phyloP scores from a whole-genome alignment of 768 basidiomycete species.

The Boletus bicolor region DNA sequence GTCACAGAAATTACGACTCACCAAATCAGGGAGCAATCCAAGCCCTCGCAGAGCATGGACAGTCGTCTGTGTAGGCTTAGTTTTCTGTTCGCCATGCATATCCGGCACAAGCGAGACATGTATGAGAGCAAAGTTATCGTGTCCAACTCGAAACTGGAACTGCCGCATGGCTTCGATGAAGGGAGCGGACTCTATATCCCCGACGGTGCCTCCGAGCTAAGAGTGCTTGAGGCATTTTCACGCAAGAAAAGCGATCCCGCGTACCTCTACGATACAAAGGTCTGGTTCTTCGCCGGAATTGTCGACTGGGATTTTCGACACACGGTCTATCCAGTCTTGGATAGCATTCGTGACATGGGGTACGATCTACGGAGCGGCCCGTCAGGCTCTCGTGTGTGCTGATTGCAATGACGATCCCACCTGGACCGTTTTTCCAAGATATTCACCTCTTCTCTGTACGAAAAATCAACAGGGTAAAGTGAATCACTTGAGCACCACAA shows the following conservation, averaged over 20 bases:
- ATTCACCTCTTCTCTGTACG: conserved; percentile 71
- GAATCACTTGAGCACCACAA: conserved; percentile 23
- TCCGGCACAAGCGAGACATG: conserved; percentile 98
- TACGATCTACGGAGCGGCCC: conserved; percentile 58
- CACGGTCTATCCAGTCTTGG: conserved; percentile 97
- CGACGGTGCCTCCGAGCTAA: conserved; percentile 97
- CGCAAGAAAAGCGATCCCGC: conserved; percentile 14
- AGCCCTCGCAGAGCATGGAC: conserved; percentile 91
- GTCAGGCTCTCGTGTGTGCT: conserved; percentile 5
- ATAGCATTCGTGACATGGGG: conserved; percentile 96
- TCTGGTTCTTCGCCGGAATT: conserved; percentile 91
- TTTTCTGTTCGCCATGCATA: conserved; percentile 98
- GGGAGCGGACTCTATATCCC: conserved; percentile 97
- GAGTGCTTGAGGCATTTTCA: conserved; percentile 1
- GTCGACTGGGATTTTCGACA: conserved; percentile 92
- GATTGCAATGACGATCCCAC: conserved; percentile 37
- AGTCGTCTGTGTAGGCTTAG: conserved; percentile 97
- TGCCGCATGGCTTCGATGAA: conserved; percentile 99
- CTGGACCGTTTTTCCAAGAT: conserved; percentile 96
- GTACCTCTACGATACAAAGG: conserved; percentile 95
- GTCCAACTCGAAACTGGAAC: conserved; percentile 97
- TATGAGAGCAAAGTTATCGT: conserved; percentile 94
- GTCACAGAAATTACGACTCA: conserved; percentile 35
- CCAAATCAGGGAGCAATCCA: conserved; percentile 89
- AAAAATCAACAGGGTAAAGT: conserved; percentile 9